phyloP scores from a whole-genome alignment of 129 eudicot species.

The Helianthus annuus region HanXRQr2.0-SUNRISE NC_035437.2:5985822-5986321 shows the following conservation, averaged over 20 bases:
- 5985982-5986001: neutral
- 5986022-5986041: slow-evolving; percentile 63
- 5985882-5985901: slow-evolving; percentile 22
- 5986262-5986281: too few species aligned
- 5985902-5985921: slow-evolving; percentile 9
- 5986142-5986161: slow-evolving; percentile 63
- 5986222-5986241: too few species aligned
- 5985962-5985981: neutral
- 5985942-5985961: neutral
- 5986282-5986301: too few species aligned
- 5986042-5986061: slow-evolving; percentile 70
- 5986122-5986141: slow-evolving; percentile 59
- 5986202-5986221: too few species aligned
- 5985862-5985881: slow-evolving; percentile 20
- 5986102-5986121: slow-evolving; percentile 54
- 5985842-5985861: slow-evolving; percentile 17
- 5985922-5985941: slow-evolving; percentile 20
- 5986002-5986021: slow-evolving; percentile 32
- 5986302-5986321: too few species aligned
- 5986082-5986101: slow-evolving; percentile 55
- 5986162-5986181: neutral
- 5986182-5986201: too few species aligned
- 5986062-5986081: slow-evolving; percentile 76
- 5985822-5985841: slow-evolving; percentile 31
- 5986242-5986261: too few species aligned